Conservation (phyloP, 306 rosid genomes). For the Macrotyloma uniflorum region DNA sequence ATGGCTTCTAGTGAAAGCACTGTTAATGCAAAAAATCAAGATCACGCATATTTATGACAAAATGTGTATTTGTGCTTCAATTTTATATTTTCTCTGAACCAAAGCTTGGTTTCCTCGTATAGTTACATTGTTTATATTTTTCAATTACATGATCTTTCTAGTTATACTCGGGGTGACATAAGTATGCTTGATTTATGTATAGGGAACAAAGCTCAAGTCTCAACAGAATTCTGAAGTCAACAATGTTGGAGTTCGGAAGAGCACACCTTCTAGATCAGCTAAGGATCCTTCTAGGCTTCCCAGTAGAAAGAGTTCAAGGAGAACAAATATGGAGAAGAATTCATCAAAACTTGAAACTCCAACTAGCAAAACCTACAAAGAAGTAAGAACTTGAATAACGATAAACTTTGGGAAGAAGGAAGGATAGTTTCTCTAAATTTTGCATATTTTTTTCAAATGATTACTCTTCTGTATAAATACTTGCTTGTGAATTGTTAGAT, state of each 20-base stretch:
- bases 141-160: background rate
- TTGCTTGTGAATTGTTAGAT: slow-evolving; percentile 17
- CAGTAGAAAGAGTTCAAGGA: slow-evolving; percentile 44
- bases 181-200: slow-evolving; percentile 44
- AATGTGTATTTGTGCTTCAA: background rate
- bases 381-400: slow-evolving; percentile 45
- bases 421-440: background rate
- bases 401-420: slow-evolving; percentile 1
- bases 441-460: background rate
- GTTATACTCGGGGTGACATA: slow-evolving; percentile 8
- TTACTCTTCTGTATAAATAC: background rate
- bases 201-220: slow-evolving; percentile 43
- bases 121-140: slow-evolving; percentile 12
- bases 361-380: slow-evolving; percentile 46
- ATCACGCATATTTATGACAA: background rate
- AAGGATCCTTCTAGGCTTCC: slow-evolving; percentile 40
- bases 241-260: slow-evolving; percentile 42
- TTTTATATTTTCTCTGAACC: background rate
- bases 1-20: background rate
- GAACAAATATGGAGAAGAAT: slow-evolving; percentile 37
- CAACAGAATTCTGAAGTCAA: slow-evolving; percentile 30
- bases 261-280: slow-evolving; percentile 27
- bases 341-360: slow-evolving; percentile 40
- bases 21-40: background rate
- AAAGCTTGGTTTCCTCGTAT: background rate